Percentiles rank a stretch among this genome's conserved stretches.
phyloP scores from a whole-genome alignment of 2,329 filamentous ascomycete genomes.

The Pseudogymnoascus sp. region DNA sequence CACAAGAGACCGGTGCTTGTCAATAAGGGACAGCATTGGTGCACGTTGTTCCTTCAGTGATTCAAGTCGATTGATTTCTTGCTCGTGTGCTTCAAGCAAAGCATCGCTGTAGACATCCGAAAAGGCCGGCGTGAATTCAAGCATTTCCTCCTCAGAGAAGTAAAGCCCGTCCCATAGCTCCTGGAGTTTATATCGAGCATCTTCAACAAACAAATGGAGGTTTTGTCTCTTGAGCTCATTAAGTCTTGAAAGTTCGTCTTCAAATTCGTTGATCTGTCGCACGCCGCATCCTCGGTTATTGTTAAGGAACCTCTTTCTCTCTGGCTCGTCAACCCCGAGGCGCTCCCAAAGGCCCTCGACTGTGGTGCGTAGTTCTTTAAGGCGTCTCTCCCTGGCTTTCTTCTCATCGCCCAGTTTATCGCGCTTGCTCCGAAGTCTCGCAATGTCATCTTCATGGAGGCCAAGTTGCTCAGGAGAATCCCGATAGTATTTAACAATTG shows the following conservation, averaged over 20 bases:
- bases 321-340: slow-evolving; percentile 70
- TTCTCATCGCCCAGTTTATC: slow-evolving; percentile 87
- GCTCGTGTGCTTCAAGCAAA: slow-evolving; percentile 86
- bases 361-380: slow-evolving; percentile 65
- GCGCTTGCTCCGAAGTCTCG: slow-evolving; percentile 60
- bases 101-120: slow-evolving; percentile 97
- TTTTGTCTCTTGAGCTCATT: slow-evolving; percentile 95
- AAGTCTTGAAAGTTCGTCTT: slow-evolving; percentile 77
- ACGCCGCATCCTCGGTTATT: slow-evolving; percentile 85
- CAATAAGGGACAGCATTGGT: slow-evolving; percentile 72
- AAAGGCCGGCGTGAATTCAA: slow-evolving; percentile 94
- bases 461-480: slow-evolving; percentile 91
- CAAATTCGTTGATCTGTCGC: slow-evolving; percentile 88
- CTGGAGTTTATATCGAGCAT: slow-evolving; percentile 81
- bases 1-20: slow-evolving; percentile 73
- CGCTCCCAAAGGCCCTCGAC: slow-evolving; percentile 90
- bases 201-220: slow-evolving; percentile 90
- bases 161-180: slow-evolving; percentile 92
- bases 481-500: slow-evolving; percentile 81
- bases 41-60: slow-evolving; percentile 77
- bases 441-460: slow-evolving; percentile 78
- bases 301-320: slow-evolving; percentile 78
- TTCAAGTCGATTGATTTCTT: slow-evolving; percentile 77
- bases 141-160: slow-evolving; percentile 96
- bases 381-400: slow-evolving; percentile 63